phyloP scores from a whole-genome alignment of 2,329 filamentous ascomycete genomes.

The Exophiala alcalophila region DNA sequence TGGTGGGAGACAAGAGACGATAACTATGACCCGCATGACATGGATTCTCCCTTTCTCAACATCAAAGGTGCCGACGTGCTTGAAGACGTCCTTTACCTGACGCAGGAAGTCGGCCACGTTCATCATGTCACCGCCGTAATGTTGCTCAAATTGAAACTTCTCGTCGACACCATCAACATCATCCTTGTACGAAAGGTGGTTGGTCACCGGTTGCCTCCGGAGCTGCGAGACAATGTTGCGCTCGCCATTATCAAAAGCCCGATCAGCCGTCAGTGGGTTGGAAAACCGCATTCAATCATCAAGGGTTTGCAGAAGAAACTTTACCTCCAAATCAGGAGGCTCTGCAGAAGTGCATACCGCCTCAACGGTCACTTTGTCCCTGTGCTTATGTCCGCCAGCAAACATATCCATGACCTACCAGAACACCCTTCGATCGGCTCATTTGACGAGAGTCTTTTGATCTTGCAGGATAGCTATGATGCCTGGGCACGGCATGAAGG shows the following conservation, averaged over 20 bases:
- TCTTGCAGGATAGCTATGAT: constrained; percentile 29
- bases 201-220: constrained; percentile 29
- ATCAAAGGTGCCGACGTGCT: constrained; percentile 42
- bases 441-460: constrained; percentile 29
- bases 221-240: constrained; percentile 33
- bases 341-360: constrained; percentile 27
- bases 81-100: constrained; percentile 35
- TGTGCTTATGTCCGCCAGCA: constrained; percentile 29
- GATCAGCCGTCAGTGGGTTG: constrained; percentile 18
- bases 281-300: constrained; percentile 17
- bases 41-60: constrained; percentile 37
- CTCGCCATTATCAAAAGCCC: constrained; percentile 28
- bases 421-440: constrained; percentile 14
- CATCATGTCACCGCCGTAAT: constrained; percentile 30
- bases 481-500: constrained; percentile 29
- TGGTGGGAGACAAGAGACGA: constrained; percentile 40
- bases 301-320: constrained; percentile 26
- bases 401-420: constrained; percentile 25
- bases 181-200: constrained; percentile 26
- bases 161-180: constrained; percentile 35
- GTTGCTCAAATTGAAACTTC: constrained; percentile 39
- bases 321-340: constrained; percentile 29
- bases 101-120: constrained; percentile 17
- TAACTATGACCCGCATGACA: constrained; percentile 40
- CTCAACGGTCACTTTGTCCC: constrained; percentile 33